Base-by-base conservation (phyloP, 1,284 basidiomycete genomes). In the Ganoderma sinense region DNA sequence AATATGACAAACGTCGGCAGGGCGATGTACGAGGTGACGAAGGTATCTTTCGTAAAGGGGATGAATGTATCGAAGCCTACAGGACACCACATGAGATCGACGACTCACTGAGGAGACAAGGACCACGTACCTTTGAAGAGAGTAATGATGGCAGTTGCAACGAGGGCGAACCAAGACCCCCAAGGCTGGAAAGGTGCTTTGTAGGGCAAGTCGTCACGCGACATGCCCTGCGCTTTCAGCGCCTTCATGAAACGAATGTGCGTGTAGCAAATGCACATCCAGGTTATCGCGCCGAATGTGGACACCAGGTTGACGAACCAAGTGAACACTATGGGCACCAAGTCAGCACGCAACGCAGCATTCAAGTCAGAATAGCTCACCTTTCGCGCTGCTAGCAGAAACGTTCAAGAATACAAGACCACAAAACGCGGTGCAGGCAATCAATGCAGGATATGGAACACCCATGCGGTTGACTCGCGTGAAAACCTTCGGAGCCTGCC, bases 231-330 rank as follows among this genome's bases (percentile, higher is more conserved):
- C 0, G 83, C 87, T 72, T 89, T 84, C 71, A 94, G 81, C 0
- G 90, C 91, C 74, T 86, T 85, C 91, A 93, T 91, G 80, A 94
- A 93, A 16, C 84, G 84, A 69, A 86, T 88, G 67, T 58, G 64
- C 13, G 88, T 87, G 61, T 86, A 88, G 55, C 87, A 80, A 69
- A 95, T 94, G 29, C 85, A 88, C 84, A 94, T 89, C 91, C 92
- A 93, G 8, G 91, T 92, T 26, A 92, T 82, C 31, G 90, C 88
- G 56, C 92, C 92, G 74, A 91, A 91, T 36, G 78, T 78, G 31
- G 77, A 78, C 51, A 92, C 89, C 60, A 92, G 79, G 73, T 89
- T 89, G 39, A 91, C 89, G 74, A 94, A 94, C 86, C 90, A 94
- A 20, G 83, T 84, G 77, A 94, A 94, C 16, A 93, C 88, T 83